A percentile compares a stretch with the other conserved stretches of the same genome.
These are phyloP conservation scores for Penicillium sp. DNA, from an alignment of 2,329 filamentous ascomycete species.

Conservation along the genomic window DNA sequence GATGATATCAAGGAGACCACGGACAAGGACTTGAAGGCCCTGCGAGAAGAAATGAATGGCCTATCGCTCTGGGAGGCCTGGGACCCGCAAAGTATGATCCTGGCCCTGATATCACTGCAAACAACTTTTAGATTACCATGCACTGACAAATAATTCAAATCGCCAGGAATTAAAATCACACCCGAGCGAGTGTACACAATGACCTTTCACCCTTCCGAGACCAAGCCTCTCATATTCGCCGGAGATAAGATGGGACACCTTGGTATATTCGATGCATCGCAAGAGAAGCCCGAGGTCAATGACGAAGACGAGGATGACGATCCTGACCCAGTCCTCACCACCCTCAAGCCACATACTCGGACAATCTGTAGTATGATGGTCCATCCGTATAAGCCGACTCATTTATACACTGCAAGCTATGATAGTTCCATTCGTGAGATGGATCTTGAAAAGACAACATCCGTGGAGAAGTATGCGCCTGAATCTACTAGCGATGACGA, in stretches of 20 bases:
- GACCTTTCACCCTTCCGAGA: slow-evolving; percentile 81
- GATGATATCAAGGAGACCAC: slow-evolving; percentile 80
- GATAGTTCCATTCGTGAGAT: slow-evolving; percentile 89
- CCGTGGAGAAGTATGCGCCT: slow-evolving; percentile 80
- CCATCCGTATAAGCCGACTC: slow-evolving; percentile 71
- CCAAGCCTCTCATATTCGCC: slow-evolving; percentile 88
- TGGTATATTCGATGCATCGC: slow-evolving; percentile 80
- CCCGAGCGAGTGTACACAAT: slow-evolving; percentile 86
- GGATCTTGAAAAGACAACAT: slow-evolving; percentile 78
- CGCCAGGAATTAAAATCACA: slow-evolving; percentile 81
- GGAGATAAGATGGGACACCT: slow-evolving; percentile 92
- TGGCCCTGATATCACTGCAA: not conserved
- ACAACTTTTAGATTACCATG: not conserved
- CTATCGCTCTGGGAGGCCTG: slow-evolving; percentile 82
- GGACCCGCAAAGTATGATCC: slow-evolving; percentile 70
- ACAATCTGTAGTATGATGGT: slow-evolving; percentile 88
- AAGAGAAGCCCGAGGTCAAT: slow-evolving; percentile 53
- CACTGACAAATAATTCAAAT: not conserved
- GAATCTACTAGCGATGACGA: slow-evolving; percentile 70
- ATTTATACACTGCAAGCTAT: slow-evolving; percentile 84
- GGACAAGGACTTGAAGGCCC: slow-evolving; percentile 72
- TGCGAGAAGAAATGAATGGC: slow-evolving; percentile 76
- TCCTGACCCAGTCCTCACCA: slow-evolving; percentile 78
- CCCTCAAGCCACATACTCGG: slow-evolving; percentile 85
- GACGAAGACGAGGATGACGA: slow-evolving; percentile 68